phyloP scores from a whole-genome alignment of 2,329 filamentous ascomycete genomes.

The Knoxdaviesia proteae region DNA sequence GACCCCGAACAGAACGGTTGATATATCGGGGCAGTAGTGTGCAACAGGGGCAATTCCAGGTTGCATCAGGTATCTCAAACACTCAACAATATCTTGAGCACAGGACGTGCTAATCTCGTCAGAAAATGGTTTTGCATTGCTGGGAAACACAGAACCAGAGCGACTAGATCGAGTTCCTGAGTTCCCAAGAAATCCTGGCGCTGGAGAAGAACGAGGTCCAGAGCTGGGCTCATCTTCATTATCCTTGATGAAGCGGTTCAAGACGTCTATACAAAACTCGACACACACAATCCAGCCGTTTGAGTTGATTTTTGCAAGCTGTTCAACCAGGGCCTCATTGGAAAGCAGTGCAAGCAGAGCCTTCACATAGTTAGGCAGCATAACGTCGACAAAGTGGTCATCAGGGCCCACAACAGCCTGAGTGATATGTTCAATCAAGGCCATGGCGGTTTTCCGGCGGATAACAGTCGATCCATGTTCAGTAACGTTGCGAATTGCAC shows the following conservation, averaged over 20 bases:
- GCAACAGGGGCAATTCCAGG: too few species aligned
- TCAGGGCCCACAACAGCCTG: conserved; percentile 45
- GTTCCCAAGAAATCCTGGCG: conserved; percentile 12
- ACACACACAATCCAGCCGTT: conserved; percentile 49
- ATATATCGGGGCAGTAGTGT: too few species aligned
- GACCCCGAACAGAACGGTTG: conserved; percentile 22
- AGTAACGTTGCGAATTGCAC: conserved; percentile 50
- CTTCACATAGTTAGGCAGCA: conserved; percentile 62
- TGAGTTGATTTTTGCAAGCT: conserved; percentile 35
- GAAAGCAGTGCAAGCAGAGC: conserved; percentile 49
- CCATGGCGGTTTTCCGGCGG: conserved; percentile 56
- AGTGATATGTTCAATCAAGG: conserved; percentile 62
- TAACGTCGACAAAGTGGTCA: conserved; percentile 43
- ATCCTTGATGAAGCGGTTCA: conserved; percentile 29
- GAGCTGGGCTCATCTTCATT: conserved; percentile 14
- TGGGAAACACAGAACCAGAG: neutral
- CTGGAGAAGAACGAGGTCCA: conserved; percentile 23
- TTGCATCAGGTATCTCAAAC: too few species aligned
- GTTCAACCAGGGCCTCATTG: conserved; percentile 59
- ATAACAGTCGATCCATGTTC: conserved; percentile 47
- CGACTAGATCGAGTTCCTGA: too few species aligned
- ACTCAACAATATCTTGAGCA: neutral
- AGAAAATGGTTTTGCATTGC: neutral
- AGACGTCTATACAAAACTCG: conserved; percentile 47
- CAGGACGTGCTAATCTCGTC: neutral